Conservation (phyloP, 495 filamentous ascomycete genomes). For the Penicillium canescens region DNA sequence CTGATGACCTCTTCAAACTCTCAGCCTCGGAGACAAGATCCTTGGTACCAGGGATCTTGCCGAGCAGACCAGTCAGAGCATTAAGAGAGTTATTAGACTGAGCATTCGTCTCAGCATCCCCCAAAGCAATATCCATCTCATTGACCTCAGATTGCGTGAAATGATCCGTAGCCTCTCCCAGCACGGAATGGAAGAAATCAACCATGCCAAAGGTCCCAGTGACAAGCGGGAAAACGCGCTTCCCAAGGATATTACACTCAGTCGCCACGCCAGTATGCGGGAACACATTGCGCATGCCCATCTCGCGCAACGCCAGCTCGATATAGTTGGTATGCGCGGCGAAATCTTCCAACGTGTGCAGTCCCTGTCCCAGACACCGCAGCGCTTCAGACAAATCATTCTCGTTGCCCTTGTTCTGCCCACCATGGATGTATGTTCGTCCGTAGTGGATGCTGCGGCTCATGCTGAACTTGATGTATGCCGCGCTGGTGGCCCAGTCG, state of each 20-base stretch:
- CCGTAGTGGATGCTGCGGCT: conserved; percentile 86
- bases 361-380: conserved; percentile 81
- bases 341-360: conserved; percentile 95
- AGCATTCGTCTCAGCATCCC: conserved; percentile 54
- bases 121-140: conserved; percentile 76
- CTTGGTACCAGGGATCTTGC: conserved; percentile 76
- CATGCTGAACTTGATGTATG: conserved; percentile 85
- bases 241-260: conserved; percentile 70
- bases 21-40: conserved; percentile 77
- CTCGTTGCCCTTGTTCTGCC: conserved; percentile 66
- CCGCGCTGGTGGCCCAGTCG: conserved; percentile 83
- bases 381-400: conserved; percentile 88
- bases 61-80: conserved; percentile 70
- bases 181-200: conserved; percentile 95
- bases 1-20: conserved; percentile 70
- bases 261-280: conserved; percentile 77
- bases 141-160: conserved; percentile 95
- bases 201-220: conserved; percentile 92
- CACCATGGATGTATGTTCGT: conserved; percentile 76
- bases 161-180: conserved; percentile 93
- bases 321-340: conserved; percentile 94
- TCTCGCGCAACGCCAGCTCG: conserved; percentile 82
- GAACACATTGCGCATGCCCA: conserved; percentile 81
- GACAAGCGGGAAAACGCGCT: conserved; percentile 79
- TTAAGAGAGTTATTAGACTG: conserved; percentile 42